phyloP scores from a whole-genome alignment of 805 yeast species.

The Candida coquimbonensis region DNA sequence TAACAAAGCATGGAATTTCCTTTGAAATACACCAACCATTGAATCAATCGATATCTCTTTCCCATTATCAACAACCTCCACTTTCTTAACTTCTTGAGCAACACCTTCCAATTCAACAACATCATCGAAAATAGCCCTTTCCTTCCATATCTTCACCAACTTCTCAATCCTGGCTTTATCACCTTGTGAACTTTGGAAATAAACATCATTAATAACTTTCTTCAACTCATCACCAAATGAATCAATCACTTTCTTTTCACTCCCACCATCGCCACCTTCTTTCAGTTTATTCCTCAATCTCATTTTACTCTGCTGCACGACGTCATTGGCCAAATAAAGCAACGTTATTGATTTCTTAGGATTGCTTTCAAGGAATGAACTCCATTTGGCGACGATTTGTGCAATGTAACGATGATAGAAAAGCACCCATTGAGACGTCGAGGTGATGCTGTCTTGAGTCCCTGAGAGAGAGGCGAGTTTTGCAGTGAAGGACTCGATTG shows the following conservation, averaged over 20 bases:
- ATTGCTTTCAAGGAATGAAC: conserved; percentile 28
- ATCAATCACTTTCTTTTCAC: conserved; percentile 12
- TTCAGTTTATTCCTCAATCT: conserved; percentile 12
- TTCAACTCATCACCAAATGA: conserved; percentile 57
- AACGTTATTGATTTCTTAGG: conserved; percentile 44
- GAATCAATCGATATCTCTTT: not conserved
- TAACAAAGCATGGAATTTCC: conserved; percentile 17
- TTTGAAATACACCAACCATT: conserved; percentile 11
- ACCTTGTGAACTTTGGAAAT: conserved; percentile 10
- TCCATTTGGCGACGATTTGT: conserved; percentile 50
- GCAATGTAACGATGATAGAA: conserved; percentile 57
- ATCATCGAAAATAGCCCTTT: conserved; percentile 37
- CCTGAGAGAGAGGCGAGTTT: conserved; percentile 45
- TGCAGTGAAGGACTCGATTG: conserved; percentile 40
- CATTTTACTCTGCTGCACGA: conserved; percentile 70
- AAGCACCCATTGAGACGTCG: conserved; percentile 68
- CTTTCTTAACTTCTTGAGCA: not conserved
- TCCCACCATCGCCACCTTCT: not conserved
- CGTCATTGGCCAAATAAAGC: conserved; percentile 72
- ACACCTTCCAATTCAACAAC: conserved; percentile 11
- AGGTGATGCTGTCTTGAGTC: conserved; percentile 65
- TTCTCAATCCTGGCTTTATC: conserved; percentile 35
- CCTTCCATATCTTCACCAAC: conserved; percentile 51
- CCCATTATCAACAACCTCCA: conserved; percentile 4
- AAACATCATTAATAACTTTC: conserved; percentile 29